Base-by-base conservation (phyloP, 352 stramenopile genomes). In the Pythium scleroteichum region DNA sequence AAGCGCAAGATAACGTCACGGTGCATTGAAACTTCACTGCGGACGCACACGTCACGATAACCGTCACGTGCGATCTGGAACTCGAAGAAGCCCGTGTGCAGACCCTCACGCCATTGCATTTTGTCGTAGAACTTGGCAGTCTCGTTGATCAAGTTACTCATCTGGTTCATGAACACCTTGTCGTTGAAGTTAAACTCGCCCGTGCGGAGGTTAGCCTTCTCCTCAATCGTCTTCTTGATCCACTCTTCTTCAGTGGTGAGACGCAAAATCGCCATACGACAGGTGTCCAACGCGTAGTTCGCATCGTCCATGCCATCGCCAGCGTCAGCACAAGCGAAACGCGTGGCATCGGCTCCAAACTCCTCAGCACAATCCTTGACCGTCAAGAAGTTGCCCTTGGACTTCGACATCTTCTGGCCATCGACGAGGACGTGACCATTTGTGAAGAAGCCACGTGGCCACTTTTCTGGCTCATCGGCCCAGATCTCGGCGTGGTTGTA, bases 401-500 rank as follows among this genome's bases (percentile, higher is more conserved):
- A 98, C 86, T 99, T 99, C 49, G 90, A 98, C 98, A 99, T 99
- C 79, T 99, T 99, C 77, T 99, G 94, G 7, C 94, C 96, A 64
- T 99, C 96, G 27, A 98, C 82, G 47, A 90, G 87, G 38, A 99
- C 82, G 80, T 99, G 97, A 24, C 98, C 98, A 73, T 99, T 99
- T 53, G 94, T 98, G 78, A 99, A 99, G 75, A 99, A 99, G 19
- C 92, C 88, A 59, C 90, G 88, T 9, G 98, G 98, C 98, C 97
- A 99, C 65, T 99, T 92, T 46, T 92, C 85, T 35, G 96, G 93
- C 62, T 98, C 91, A 62, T 99, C 92, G 51, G 98, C 93, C 97
- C 97, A 99, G 64, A 99, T 99, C 54, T 98, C 97, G 23, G 92
- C 94, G 79, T 99, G 98, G 78, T 99, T 99, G 88, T 99, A 99